A percentile compares a stretch with the other conserved stretches of the same genome.
These are phyloP conservation scores for Chrysosporium keratinophilum DNA, from an alignment of 2,329 filamentous ascomycete species.

Conservation along the genomic window DNA sequence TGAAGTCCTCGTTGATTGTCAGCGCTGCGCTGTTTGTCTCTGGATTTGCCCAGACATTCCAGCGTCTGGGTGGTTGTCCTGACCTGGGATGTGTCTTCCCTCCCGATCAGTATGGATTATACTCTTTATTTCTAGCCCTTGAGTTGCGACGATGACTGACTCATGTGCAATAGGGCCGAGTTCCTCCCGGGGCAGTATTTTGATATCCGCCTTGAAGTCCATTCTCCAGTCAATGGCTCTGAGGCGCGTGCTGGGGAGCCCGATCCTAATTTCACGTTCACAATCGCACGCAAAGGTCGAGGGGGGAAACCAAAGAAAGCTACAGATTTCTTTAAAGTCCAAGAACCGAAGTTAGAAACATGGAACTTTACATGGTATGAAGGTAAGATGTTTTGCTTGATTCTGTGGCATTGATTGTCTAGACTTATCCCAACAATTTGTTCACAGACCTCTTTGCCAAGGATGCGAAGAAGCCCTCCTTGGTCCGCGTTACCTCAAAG, in stretches of 20 bases:
- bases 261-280: slow-evolving; percentile 63
- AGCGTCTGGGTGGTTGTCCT: slow-evolving; percentile 47
- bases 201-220: slow-evolving; percentile 72
- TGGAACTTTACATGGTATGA: slow-evolving; percentile 83
- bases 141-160: neutral
- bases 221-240: slow-evolving; percentile 70
- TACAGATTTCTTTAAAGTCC: slow-evolving; percentile 56
- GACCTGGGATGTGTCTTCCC: slow-evolving; percentile 48
- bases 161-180: slow-evolving; percentile 46
- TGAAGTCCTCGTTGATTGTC: slow-evolving; percentile 22
- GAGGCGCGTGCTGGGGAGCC: slow-evolving; percentile 62
- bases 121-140: neutral
- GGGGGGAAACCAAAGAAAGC: slow-evolving; percentile 42
- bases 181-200: slow-evolving; percentile 78
- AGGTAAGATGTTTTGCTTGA: slow-evolving; percentile 32
- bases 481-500: slow-evolving; percentile 73
- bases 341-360: slow-evolving; percentile 62
- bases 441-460: slow-evolving; percentile 61
- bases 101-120: slow-evolving; percentile 43
- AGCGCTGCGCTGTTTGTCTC: slow-evolving; percentile 22
- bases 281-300: slow-evolving; percentile 54
- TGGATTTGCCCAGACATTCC: slow-evolving; percentile 43
- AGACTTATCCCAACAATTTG: neutral
- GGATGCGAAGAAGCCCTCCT: slow-evolving; percentile 56
- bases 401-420: neutral